Evolutionary conservation across 805 yeast genomes (phyloP).

Genomic region (Ogataea ganodermae): DNA sequence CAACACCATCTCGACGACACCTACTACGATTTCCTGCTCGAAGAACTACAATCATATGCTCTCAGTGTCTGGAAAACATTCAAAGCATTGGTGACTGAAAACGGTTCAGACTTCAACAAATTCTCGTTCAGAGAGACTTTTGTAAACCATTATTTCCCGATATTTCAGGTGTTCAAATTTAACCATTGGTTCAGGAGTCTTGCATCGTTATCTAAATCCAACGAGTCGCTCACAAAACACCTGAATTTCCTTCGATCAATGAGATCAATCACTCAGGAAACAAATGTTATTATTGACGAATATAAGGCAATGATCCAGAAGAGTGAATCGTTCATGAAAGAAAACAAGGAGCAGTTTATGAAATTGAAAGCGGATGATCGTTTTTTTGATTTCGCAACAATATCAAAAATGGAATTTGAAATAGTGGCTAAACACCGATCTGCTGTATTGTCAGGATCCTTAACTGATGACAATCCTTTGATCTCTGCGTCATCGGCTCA

Average conservation of each 20-base stretch:
- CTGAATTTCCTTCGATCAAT: conserved; percentile 21
- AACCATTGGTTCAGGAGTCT: conserved; percentile 26
- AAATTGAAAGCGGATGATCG: conserved; percentile 12
- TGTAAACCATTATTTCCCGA: conserved; percentile 17
- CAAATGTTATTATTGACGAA: conserved; percentile 18
- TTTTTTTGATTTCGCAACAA: conserved; percentile 10
- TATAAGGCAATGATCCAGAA: conserved; percentile 23
- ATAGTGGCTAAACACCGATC: conserved; percentile 16
- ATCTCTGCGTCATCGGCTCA: conserved; percentile 16
- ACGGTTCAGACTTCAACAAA: conserved; percentile 14
- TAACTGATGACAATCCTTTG: conserved; percentile 26
- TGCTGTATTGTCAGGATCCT: conserved; percentile 21
- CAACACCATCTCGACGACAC: conserved; percentile 23
- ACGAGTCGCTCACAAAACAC: conserved; percentile 18
- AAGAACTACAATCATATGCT: conserved; percentile 8
- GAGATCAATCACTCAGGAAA: conserved; percentile 18
- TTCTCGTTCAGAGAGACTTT: conserved; percentile 14
- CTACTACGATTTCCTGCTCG: conserved; percentile 22
- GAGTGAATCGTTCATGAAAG: conserved; percentile 20
- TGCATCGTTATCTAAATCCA: conserved; percentile 19
- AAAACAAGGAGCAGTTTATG: conserved; percentile 17
- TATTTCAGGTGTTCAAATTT: conserved; percentile 24
- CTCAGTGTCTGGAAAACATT: conserved; percentile 17
- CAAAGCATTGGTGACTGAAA: conserved; percentile 7
- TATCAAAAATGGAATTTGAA: conserved; percentile 12